Base-by-base conservation (phyloP, 179 eudicot species). In the Dionaea muscipula region DNA sequence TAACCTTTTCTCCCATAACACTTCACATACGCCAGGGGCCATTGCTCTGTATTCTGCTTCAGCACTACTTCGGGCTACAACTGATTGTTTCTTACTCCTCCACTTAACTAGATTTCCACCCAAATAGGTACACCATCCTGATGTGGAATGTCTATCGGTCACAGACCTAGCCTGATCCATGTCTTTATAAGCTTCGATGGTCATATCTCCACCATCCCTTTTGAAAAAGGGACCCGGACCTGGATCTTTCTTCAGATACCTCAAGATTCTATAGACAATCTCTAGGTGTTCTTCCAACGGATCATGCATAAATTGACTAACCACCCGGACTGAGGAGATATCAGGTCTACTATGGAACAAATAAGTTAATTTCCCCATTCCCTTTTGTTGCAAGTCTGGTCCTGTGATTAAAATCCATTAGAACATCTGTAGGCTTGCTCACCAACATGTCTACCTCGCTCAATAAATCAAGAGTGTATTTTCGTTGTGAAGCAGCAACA, bases 241-340 rank as follows among this genome's bases (percentile, higher is more conserved):
- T 14, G n/a, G 44, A 3, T 9, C 15, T 3, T 3, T 16, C 18
- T 45, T 45, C 2, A 45, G 22, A 21, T 45, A 45, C 12, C 25
- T 5, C 10, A 45, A 8, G 10, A 45, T 45, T 20, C 49, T 5
- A 19, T 21, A 18, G 6, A 45, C 25, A 18, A 21, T 21, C 4
- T 45, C 24, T 3, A 16, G 7, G 24, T 45, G 49, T 13, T 18
- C 22, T 7, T 18, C 3, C 3, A 4, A 18, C 4, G 49, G 49
- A 20, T 10, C 22, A 45, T 45, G 49, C 49, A 45, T 45, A 18
- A 17, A 45, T 45, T 45, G 49, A 21, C 49, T 45, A 3, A 45
- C 49, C 6, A 45, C 11, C 5, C 49, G 7, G 7, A 45, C 49
- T 3, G 49, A 3, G 14, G 49, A n/a, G 2, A 39, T 39, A n/a